These are phyloP conservation scores for Populus nigra DNA, from an alignment of 345 rosid species.

Conservation along the genomic window DNA sequence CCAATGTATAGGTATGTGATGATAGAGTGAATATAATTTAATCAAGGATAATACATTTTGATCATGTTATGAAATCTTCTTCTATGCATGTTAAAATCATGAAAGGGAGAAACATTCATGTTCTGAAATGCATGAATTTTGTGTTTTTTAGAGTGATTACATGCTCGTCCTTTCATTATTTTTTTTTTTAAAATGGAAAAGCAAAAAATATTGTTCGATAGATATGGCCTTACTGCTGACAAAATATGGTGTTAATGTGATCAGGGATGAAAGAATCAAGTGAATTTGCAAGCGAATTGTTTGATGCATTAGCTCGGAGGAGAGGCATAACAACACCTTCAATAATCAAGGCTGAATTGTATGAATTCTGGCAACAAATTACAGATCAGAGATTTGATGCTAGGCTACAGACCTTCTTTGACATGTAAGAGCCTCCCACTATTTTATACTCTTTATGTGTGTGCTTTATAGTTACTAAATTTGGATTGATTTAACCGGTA, in stretches of 20 bases:
- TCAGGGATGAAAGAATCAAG: conserved; percentile 80
- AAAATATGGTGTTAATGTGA: not conserved
- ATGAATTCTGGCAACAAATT: conserved; percentile 73
- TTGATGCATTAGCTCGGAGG: conserved; percentile 64
- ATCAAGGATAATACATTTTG: too few species aligned
- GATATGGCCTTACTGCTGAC: too few species aligned
- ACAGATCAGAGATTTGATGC: conserved; percentile 69
- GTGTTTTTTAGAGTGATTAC: too few species aligned
- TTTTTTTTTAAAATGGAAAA: too few species aligned
- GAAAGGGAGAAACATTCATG: too few species aligned
- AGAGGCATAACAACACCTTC: conserved; percentile 46
- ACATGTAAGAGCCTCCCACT: conserved; percentile 44
- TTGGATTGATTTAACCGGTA: too few species aligned
- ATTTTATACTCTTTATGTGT: too few species aligned
- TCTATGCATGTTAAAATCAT: too few species aligned
- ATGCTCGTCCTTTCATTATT: not conserved
- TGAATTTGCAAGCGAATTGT: conserved; percentile 61
- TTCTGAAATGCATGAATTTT: too few species aligned
- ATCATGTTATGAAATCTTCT: too few species aligned
- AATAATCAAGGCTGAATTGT: conserved; percentile 50
- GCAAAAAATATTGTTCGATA: too few species aligned
- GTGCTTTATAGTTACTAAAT: too few species aligned
- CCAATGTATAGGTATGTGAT: conserved; percentile 60
- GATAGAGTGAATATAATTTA: not conserved
- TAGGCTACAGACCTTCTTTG: conserved; percentile 74